These are phyloP conservation scores for Aurantiochytrium sp. DNA, from an alignment of 108 stramenopile genomes.

Conservation along the genomic window DNA sequence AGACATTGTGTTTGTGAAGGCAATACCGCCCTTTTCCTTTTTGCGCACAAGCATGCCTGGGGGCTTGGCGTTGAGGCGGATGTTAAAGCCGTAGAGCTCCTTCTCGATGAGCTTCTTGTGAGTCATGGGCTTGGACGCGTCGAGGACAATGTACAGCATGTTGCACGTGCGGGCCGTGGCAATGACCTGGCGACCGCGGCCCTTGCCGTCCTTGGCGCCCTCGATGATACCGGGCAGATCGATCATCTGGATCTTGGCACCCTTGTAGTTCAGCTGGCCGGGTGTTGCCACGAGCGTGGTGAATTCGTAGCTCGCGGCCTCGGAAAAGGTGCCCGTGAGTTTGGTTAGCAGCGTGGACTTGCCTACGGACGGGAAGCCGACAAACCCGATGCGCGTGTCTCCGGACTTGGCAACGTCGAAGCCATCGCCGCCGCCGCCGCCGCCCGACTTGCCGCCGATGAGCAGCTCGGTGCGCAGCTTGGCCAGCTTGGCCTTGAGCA, in stretches of 20 bases:
- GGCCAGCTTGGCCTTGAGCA: conserved; percentile 67
- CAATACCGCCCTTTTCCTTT: conserved; percentile 89
- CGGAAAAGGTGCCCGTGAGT: conserved; percentile 84
- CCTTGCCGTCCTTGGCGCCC: conserved; percentile 95
- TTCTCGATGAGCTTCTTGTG: conserved; percentile 94
- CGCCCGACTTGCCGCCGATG: conserved; percentile 57
- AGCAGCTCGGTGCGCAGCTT: conserved; percentile 53
- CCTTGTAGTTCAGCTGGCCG: conserved; percentile 90
- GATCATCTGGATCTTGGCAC: conserved; percentile 95
- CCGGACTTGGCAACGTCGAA: conserved; percentile 93
- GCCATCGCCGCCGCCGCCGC: conserved; percentile 86
- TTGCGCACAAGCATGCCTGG: conserved; percentile 84
- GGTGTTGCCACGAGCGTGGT: conserved; percentile 98
- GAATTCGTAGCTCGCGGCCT: conserved; percentile 96
- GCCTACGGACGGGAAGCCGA: conserved; percentile 98
- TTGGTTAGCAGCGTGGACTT: conserved; percentile 89
- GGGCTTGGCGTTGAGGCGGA: conserved; percentile 90
- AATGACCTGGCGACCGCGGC: conserved; percentile 92
- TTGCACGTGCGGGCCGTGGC: conserved; percentile 92
- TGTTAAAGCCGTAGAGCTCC: conserved; percentile 92
- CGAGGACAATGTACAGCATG: conserved; percentile 87
- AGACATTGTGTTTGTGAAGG: conserved; percentile 76
- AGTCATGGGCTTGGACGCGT: conserved; percentile 85
- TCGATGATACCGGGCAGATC: conserved; percentile 99
- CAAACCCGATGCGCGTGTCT: conserved; percentile 87